Evolutionary conservation across 2,329 filamentous ascomycete genomes (phyloP), one percentile per base, ranked within the genome.

Genomic region (Cercospora sojina): DNA sequence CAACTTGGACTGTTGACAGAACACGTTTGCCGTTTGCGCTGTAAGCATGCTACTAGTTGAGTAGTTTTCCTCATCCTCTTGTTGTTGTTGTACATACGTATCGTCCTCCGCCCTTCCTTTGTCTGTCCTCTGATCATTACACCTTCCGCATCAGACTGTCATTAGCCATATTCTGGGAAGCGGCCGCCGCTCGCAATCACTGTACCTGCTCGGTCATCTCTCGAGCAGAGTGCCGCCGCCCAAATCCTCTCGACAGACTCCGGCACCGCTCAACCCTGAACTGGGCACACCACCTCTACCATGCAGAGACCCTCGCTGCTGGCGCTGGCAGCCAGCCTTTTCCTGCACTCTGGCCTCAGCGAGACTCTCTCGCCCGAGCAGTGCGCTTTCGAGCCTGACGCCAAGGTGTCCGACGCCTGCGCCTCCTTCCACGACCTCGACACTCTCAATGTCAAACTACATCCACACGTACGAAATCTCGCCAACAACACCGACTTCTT

Each of bases 401-500:
- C 92, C 68, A 96, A 95, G 75, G 93, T 99, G 41, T 91, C 91
- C 51, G 95, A 99, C 79, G 93, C 95, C 58, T 98, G 95, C 81
- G 92, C 92, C 69, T 97, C 94, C 64, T 99, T 96, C 80, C 89
- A 90, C 64, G 93, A 92, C 41, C 90, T 99, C 79, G 93, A 99
- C 77, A 83, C 84, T 47, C 84, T 99, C 62, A 99, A 98, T 80
- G 80, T 84, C 71, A 86, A 87, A 67, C 84, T 97, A 69, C 89
- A 90, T 73, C 91, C 93, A 18, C 86, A 88, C 61, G 82, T 99
- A 72, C 86, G 91, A 74, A 90, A 91, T 64, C 87, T 99, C 55
- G 96, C 92, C 0, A 87, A 87, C 73, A 88, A 91, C 62, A 96
- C 94, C 78, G 95, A 99, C 80, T 99, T 97, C 85, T 99, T 99